Evolutionary conservation across 2,329 filamentous ascomycete genomes (phyloP), one percentile per base, ranked within the genome.

Genomic region (Chlorencoelia australis): DNA sequence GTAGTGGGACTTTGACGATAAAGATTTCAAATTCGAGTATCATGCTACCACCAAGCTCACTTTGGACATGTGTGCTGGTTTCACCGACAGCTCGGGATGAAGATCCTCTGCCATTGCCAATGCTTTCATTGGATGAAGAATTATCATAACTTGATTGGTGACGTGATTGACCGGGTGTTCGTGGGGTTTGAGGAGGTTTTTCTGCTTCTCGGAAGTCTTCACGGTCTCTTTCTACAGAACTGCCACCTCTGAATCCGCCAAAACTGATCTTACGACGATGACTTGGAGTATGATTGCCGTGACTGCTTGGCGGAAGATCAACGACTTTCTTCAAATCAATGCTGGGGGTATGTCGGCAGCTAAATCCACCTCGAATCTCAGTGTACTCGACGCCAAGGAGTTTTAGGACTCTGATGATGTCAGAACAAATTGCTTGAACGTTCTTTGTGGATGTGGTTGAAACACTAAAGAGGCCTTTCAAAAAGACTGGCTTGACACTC

Each of bases 391-490:
- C 86, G 11, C 84, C 83, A 11, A 96, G 73, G 56, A 89, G 80
- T 48, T 79, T 81, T 35, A 98, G 64, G 3, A 96, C 91, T 33
- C 89, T 74, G 54, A 93, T 93, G 49, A 98, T 84, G 55, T 98
- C 91, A 5, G 77, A 68, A 25, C 89, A 78, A 44, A 98, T 98
- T 41, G 86, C 77, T 1, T 78, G 68, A 8, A 96, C 74, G 1
- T 89, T 85, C 56, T 93, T 94, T 54, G 80, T 91, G 40, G 87
- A 95, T 5, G 91, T 98, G 0, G 91, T 98, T 4, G 86, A 93
- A 36, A 96, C 91, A 52, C 89, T 96, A 64, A 98, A 96, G 13
- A 98, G 69, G 4, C 91, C 91, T 61, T 96, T 98, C 39, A 98
- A 73, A 58, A 82, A 96, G 3, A 96, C 91, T 0, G 91, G 91